These are phyloP conservation scores for Barnettozyma californica DNA, from an alignment of 805 yeast species.

Conservation along the genomic window DNA sequence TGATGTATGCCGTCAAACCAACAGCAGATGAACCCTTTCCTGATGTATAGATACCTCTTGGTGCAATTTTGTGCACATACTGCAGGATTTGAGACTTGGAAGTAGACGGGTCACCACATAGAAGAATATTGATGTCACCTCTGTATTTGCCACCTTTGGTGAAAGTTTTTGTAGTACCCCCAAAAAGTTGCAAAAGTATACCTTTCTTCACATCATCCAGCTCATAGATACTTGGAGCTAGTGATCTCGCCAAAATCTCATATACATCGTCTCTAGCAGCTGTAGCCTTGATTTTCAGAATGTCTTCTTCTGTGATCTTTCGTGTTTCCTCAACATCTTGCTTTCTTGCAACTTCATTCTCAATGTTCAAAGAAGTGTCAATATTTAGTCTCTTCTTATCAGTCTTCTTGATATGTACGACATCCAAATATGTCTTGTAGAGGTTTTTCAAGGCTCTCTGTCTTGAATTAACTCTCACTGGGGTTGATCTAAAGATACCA, in stretches of 20 bases:
- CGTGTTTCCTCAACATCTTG: conserved; percentile 75
- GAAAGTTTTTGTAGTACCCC: conserved; percentile 89
- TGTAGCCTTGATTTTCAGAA: conserved; percentile 53
- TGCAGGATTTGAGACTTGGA: conserved; percentile 91
- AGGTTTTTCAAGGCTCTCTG: conserved; percentile 79
- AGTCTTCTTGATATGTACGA: conserved; percentile 84
- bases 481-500: conserved; percentile 89
- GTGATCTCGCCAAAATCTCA: conserved; percentile 78
- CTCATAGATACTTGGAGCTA: conserved; percentile 97
- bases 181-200: conserved; percentile 83
- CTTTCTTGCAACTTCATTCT: conserved; percentile 44
- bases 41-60: conserved; percentile 95
- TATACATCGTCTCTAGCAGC: conserved; percentile 74
- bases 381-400: conserved; percentile 78
- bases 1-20: conserved; percentile 95
- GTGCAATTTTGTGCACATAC: conserved; percentile 95
- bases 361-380: conserved; percentile 61
- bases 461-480: conserved; percentile 81
- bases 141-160: conserved; percentile 89
- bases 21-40: conserved; percentile 99
- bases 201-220: conserved; percentile 97
- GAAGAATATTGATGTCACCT: conserved; percentile 87
- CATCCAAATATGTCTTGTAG: conserved; percentile 91
- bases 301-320: conserved; percentile 62
- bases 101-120: conserved; percentile 98